These are phyloP conservation scores for Aspergillus steynii DNA, from an alignment of 495 filamentous ascomycete species.

Conservation along the genomic window DNA sequence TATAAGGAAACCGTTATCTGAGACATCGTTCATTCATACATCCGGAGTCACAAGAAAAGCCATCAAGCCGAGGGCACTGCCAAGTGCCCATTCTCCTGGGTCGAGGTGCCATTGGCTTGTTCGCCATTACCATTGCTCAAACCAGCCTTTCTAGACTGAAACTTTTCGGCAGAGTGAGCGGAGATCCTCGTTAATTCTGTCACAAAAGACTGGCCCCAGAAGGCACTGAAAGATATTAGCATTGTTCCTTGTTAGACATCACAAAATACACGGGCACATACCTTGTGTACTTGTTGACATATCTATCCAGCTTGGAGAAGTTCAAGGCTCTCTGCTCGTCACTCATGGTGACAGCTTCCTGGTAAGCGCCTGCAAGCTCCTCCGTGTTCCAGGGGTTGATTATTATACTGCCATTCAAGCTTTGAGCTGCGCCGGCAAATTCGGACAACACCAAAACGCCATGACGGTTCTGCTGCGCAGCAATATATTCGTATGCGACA, in stretches of 20 bases:
- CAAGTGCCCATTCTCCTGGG: conserved; percentile 1
- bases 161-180: conserved; percentile 43
- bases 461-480: conserved; percentile 82
- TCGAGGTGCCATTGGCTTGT: conserved; percentile 17
- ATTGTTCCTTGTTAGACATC: neutral
- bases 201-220: conserved; percentile 97
- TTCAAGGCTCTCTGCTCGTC: conserved; percentile 81
- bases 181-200: conserved; percentile 76
- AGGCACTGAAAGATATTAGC: conserved; percentile 59
- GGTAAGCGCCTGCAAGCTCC: conserved; percentile 88
- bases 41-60: neutral
- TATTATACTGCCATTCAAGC: conserved; percentile 86
- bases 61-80: neutral
- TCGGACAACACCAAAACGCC: conserved; percentile 92
- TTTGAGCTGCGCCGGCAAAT: conserved; percentile 92
- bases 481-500: conserved; percentile 98
- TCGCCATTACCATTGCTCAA: conserved; percentile 13
- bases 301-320: conserved; percentile 86
- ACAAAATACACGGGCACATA: conserved; percentile 24
- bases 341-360: conserved; percentile 91
- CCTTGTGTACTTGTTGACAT: conserved; percentile 94
- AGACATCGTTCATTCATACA: conserved; percentile 11
- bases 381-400: conserved; percentile 98
- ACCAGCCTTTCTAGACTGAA: conserved; percentile 38
- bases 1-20: conserved; percentile 1